phyloP scores from a whole-genome alignment of 257 asterid genomes.

The Gentiana dahurica region DNA sequence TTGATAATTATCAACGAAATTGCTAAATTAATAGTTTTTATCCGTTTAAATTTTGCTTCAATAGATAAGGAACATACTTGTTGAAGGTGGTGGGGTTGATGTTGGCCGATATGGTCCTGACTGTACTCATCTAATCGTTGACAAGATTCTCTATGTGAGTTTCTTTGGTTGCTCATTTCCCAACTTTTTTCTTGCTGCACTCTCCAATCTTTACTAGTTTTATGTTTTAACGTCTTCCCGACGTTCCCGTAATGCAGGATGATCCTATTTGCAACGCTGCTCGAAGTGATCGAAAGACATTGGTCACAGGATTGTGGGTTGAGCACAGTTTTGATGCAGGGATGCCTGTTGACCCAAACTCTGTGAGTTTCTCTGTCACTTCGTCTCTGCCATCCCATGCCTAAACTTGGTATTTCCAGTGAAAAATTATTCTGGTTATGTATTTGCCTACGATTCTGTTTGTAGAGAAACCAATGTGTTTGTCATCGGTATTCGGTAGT shows the following conservation, averaged over 20 bases:
- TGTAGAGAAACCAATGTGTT: no score
- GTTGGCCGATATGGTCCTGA: conserved; percentile 47
- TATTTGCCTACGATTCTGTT: no score
- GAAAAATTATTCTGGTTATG: no score
- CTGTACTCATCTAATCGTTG: conserved; percentile 72
- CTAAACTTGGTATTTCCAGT: no score
- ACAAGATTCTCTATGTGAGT: conserved; percentile 58
- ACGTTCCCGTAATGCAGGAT: conserved; percentile 42
- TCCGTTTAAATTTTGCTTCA: neutral
- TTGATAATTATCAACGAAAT: neutral
- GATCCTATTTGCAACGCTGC: conserved; percentile 82
- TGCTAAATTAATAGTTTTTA: neutral
- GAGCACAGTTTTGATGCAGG: conserved; percentile 66
- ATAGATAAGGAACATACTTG: conserved; percentile 53
- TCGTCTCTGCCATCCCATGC: neutral
- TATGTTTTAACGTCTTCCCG: neutral
- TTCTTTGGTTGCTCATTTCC: neutral
- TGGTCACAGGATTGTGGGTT: conserved; percentile 79
- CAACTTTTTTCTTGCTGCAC: neutral
- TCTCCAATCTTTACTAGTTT: no score
- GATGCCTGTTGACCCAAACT: conserved; percentile 36
- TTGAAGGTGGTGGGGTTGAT: conserved; percentile 71
- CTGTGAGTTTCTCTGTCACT: conserved; percentile 37
- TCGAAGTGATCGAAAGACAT: conserved; percentile 52
- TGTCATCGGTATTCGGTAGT: no score